Evolutionary conservation across 176 grass and related monocot genomes (phyloP).

Genomic region (Triticum timopheevii): DNA sequence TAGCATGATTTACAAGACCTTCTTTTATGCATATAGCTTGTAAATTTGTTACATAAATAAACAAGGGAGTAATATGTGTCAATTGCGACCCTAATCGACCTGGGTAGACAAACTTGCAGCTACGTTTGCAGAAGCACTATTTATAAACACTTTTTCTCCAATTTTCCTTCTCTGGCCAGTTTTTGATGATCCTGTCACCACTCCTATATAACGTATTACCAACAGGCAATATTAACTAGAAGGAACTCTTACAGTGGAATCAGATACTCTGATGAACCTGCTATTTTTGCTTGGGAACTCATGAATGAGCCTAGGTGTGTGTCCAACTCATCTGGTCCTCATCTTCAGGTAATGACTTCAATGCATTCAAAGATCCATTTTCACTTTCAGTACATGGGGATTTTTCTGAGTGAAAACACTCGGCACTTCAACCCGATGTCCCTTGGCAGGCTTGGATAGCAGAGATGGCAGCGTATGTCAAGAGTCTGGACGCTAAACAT

Average conservation of each 20-base stretch:
- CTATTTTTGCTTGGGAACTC: constrained; percentile 98
- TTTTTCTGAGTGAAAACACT: constrained; percentile 17
- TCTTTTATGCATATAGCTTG: not conserved
- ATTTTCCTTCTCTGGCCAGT: not conserved
- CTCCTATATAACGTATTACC: constrained; percentile 1
- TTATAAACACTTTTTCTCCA: not conserved
- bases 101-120: not conserved
- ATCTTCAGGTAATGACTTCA: constrained; percentile 60
- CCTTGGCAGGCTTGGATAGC: constrained; percentile 75
- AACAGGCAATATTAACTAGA: constrained; percentile 74
- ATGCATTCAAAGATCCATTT: not conserved
- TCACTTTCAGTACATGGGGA: not conserved
- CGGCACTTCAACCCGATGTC: constrained; percentile 14
- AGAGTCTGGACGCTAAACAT: constrained; percentile 75
- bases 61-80: not conserved
- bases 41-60: not conserved
- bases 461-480: constrained; percentile 85
- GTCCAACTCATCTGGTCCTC: constrained; percentile 66
- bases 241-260: constrained; percentile 91
- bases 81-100: not conserved
- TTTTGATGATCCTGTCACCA: not conserved
- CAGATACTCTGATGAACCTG: constrained; percentile 82
- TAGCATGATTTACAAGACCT: not conserved
- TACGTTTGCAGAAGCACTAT: not conserved
- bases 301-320: constrained; percentile 95